A percentile compares a stretch with the other conserved stretches of the same genome.
Conservation (phyloP, 1,284 basidiomycete genomes). For the Cutaneotrichosporon sp. region DNA sequence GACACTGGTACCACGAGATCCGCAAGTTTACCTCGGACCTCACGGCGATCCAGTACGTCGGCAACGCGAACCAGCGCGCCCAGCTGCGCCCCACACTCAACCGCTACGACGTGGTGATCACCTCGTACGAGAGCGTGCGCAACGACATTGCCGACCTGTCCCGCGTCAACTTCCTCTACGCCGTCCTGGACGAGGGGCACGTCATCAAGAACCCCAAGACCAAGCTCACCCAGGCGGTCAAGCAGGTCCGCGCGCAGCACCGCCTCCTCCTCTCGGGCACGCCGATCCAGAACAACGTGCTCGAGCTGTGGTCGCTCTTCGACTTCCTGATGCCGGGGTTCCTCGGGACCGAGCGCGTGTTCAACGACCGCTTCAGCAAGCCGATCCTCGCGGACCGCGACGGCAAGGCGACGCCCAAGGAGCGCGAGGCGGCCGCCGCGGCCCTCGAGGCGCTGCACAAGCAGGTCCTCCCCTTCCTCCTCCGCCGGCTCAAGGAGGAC, state of each 20-base stretch:
- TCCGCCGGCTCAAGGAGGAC: constrained; percentile 96
- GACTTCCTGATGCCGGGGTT: constrained; percentile 99
- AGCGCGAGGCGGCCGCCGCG: constrained; percentile 90
- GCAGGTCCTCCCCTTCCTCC: constrained; percentile 97
- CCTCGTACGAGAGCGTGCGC: constrained; percentile 95
- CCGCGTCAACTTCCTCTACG: constrained; percentile 86
- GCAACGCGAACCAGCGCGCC: constrained; percentile 82
- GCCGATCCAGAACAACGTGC: constrained; percentile 98
- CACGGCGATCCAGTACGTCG: constrained; percentile 84
- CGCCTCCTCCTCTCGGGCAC: constrained; percentile 94
- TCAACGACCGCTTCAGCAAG: constrained; percentile 95
- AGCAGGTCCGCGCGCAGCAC: constrained; percentile 86
- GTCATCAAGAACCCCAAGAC: constrained; percentile 99
- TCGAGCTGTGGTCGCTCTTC: constrained; percentile 98
- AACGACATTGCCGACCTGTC: constrained; percentile 85
- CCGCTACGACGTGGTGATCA: constrained; percentile 85
- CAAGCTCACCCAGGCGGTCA: constrained; percentile 95
- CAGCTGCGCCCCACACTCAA: constrained; percentile 67
- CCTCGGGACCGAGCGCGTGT: constrained; percentile 89
- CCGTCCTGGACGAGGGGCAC: constrained; percentile 97
- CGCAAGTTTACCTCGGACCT: constrained; percentile 82
- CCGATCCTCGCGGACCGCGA: constrained; percentile 95
- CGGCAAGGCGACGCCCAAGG: constrained; percentile 82
- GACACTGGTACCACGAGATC: constrained; percentile 99
- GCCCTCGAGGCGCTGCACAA: constrained; percentile 97